Conservation (phyloP, 192 early-diverging fungal species). For the Umbelopsis sp. region DNA sequence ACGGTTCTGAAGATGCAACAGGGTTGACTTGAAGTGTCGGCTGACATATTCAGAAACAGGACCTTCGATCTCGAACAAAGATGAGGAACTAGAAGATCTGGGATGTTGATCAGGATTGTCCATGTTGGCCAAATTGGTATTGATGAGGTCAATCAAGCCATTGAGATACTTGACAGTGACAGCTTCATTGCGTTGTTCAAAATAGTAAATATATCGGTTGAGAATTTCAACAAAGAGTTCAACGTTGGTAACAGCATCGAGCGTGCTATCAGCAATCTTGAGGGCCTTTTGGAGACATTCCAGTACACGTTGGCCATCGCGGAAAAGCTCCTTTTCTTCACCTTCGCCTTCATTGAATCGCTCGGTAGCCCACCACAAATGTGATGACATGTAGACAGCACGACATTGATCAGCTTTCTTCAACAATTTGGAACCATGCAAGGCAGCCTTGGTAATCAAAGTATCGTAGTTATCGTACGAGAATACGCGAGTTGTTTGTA, state of each 20-base stretch:
- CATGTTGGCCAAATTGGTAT: conserved; percentile 76
- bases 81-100: conserved; percentile 61
- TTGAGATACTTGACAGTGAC: conserved; percentile 94
- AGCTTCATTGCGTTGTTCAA: conserved; percentile 86
- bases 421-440: conserved; percentile 88
- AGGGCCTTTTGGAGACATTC: conserved; percentile 93
- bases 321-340: conserved; percentile 66
- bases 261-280: conserved; percentile 91
- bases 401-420: conserved; percentile 96
- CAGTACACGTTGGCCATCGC: conserved; percentile 88
- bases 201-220: conserved; percentile 94
- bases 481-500: conserved; percentile 83
- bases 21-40: conserved; percentile 70
- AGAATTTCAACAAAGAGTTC: conserved; percentile 97
- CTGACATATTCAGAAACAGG: conserved; percentile 67
- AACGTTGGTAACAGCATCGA: conserved; percentile 88
- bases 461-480: conserved; percentile 94
- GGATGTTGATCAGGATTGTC: conserved; percentile 73
- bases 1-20: conserved; percentile 59
- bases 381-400: conserved; percentile 77
- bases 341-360: conserved; percentile 44
- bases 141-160: conserved; percentile 92
- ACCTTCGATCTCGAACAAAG: conserved; percentile 61
- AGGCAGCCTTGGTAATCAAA: conserved; percentile 86
- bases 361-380: conserved; percentile 90